Evolutionary conservation across 2,329 filamentous ascomycete genomes (phyloP).

Genomic region (Colletotrichum horii): DNA sequence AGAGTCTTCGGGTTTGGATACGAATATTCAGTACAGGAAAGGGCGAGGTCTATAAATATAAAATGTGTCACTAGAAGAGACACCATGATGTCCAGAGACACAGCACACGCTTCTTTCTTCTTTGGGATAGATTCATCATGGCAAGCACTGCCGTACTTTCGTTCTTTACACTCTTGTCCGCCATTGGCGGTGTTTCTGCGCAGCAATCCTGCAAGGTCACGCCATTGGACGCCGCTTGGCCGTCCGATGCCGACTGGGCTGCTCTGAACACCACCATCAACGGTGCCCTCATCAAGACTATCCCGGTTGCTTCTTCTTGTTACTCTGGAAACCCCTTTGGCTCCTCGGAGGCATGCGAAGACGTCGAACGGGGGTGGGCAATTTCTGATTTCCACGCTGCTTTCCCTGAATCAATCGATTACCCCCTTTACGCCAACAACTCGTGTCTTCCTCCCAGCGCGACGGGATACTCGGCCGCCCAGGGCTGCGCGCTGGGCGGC

Average conservation of each 20-base stretch:
- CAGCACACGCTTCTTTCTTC: not conserved
- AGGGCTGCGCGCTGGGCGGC: slow-evolving; percentile 33
- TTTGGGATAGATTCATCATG: not conserved
- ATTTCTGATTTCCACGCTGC: slow-evolving; percentile 3
- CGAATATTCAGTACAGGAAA: not conserved
- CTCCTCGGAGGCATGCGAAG: not conserved
- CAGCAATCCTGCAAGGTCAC: slow-evolving; percentile 7
- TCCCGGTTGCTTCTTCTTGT: slow-evolving; percentile 51
- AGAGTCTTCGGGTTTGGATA: not conserved
- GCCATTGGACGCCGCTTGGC: slow-evolving; percentile 3
- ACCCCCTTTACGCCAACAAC: slow-evolving; percentile 5
- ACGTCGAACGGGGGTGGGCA: not conserved
- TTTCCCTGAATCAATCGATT: not conserved
- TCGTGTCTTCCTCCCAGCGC: not conserved
- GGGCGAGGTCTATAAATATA: not conserved
- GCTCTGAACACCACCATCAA: slow-evolving; percentile 48
- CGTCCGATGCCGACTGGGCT: slow-evolving; percentile 35
- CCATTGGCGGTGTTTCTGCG: not conserved
- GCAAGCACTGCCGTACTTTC: not conserved
- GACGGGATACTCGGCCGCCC: not conserved
- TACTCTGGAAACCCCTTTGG: slow-evolving; percentile 35
- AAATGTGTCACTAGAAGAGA: not conserved
- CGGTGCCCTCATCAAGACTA: slow-evolving; percentile 47
- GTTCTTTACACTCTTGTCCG: not conserved
- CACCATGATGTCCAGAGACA: not conserved